These are phyloP conservation scores for Lentinus tigrinus DNA, from an alignment of 768 basidiomycete species.

Conservation along the genomic window DNA sequence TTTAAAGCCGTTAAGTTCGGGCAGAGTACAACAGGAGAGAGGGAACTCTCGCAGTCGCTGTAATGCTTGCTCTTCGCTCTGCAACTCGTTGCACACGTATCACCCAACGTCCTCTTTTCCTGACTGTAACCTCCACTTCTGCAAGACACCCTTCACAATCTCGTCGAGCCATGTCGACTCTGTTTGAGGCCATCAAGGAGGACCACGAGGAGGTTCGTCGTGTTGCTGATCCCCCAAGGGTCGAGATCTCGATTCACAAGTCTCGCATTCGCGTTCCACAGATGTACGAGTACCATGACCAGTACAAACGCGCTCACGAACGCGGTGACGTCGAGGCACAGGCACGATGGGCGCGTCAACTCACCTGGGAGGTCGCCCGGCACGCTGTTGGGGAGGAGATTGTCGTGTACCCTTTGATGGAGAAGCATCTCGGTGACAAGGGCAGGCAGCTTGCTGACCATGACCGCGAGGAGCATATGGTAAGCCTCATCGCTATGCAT, in stretches of 20 bases:
- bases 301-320: slow-evolving; percentile 39
- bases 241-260: too few species aligned
- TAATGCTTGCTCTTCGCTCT: slow-evolving; percentile 5
- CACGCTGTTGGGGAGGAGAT: slow-evolving; percentile 65
- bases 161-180: slow-evolving; percentile 27
- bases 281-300: slow-evolving; percentile 58
- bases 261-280: slow-evolving; percentile 25
- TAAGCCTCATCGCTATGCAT: too few species aligned
- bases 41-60: background rate
- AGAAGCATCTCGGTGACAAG: slow-evolving; percentile 50
- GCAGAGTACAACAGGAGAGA: too few species aligned
- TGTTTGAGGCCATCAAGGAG: slow-evolving; percentile 45
- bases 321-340: slow-evolving; percentile 45
- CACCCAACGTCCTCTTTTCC: background rate
- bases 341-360: slow-evolving; percentile 52
- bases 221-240: too few species aligned
- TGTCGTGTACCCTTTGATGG: slow-evolving; percentile 62
- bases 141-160: background rate
- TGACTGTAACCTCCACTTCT: background rate
- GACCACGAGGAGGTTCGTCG: slow-evolving; percentile 44
- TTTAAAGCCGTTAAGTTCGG: background rate
- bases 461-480: slow-evolving; percentile 58
- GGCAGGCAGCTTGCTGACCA: slow-evolving; percentile 51
- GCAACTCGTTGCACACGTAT: background rate
- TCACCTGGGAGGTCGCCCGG: slow-evolving; percentile 60